A percentile compares a stretch with the other conserved stretches of the same genome.
These are phyloP conservation scores for Ogataea haglerorum DNA, from an alignment of 805 yeast genomes.

Conservation along the genomic window DNA sequence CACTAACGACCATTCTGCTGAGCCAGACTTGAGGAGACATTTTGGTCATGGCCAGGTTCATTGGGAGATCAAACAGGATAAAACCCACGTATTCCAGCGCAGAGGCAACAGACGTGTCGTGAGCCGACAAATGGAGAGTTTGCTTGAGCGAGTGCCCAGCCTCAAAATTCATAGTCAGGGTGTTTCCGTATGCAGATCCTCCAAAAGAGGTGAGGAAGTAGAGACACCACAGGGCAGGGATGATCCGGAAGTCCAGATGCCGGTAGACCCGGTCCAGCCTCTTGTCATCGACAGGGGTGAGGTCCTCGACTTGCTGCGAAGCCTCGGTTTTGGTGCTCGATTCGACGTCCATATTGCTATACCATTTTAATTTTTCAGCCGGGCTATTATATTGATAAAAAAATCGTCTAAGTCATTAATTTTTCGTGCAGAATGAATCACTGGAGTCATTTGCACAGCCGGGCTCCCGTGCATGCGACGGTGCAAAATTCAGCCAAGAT, in stretches of 20 bases:
- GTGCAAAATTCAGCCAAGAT: not conserved
- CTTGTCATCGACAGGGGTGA: not conserved
- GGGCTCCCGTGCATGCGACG: not conserved
- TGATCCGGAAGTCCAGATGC: constrained; percentile 64
- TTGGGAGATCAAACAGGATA: constrained; percentile 82
- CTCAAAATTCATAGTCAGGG: constrained; percentile 72
- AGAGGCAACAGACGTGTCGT: constrained; percentile 67
- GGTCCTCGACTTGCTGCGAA: not conserved
- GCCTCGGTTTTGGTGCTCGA: constrained; percentile 1
- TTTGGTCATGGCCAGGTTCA: constrained; percentile 81
- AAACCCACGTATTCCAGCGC: constrained; percentile 82
- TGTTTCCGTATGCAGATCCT: constrained; percentile 68
- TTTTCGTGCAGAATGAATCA: constrained; percentile 13
- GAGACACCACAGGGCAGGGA: constrained; percentile 78
- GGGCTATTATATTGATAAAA: not conserved
- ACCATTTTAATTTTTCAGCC: not conserved
- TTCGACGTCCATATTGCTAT: constrained; percentile 3
- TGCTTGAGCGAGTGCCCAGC: constrained; percentile 58
- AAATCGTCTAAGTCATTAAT: constrained; percentile 1
- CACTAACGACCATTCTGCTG: constrained; percentile 69
- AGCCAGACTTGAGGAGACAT: constrained; percentile 85
- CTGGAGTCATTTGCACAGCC: constrained; percentile 7
- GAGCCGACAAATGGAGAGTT: constrained; percentile 47
- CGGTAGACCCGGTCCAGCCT: constrained; percentile 52
- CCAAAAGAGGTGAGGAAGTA: constrained; percentile 81